Percentiles rank a stretch among this genome's conserved stretches.
Evolutionary conservation across 2,329 filamentous ascomycete species (phyloP).

Genomic region (Trichoderma koningiopsis): DNA sequence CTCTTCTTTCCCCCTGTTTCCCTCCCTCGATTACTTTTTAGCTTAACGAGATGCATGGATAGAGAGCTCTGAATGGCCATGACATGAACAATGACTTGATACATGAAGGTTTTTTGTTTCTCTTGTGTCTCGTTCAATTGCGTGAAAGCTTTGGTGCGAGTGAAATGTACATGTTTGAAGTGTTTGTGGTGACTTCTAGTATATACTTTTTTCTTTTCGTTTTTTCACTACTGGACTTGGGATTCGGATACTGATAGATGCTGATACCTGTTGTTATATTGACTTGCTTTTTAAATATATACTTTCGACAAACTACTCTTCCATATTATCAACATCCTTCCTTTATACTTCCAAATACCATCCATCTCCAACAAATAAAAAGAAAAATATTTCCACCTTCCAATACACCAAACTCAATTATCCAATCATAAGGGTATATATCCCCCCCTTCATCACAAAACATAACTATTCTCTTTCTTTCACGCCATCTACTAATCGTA

Average conservation of each 20-base stretch:
- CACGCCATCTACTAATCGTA: not conserved
- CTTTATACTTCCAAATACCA: not conserved
- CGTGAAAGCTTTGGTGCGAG: not conserved
- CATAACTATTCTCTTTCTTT: not conserved
- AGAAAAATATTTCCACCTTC: not conserved
- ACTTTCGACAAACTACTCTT: not conserved
- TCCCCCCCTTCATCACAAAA: not conserved
- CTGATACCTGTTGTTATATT: constrained; percentile 20
- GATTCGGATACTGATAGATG: constrained; percentile 13
- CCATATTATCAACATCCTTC: not conserved
- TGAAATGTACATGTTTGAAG: not conserved
- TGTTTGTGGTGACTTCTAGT: not conserved
- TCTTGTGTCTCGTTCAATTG: not conserved
- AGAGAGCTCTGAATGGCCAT: constrained; percentile 29
- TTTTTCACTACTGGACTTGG: not conserved
- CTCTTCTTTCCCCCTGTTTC: not conserved
- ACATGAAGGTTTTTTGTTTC: not conserved
- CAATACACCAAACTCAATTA: not conserved
- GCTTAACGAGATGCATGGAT: constrained; percentile 33
- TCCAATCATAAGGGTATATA: not conserved
- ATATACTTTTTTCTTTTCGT: not conserved
- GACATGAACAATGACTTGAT: constrained; percentile 26
- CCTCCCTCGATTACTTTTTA: constrained; percentile 23
- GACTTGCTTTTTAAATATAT: not conserved
- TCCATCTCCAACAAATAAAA: not conserved